phyloP scores from a whole-genome alignment of 1,284 basidiomycete species.

The Cystobasidiaceae sp. region DNA sequence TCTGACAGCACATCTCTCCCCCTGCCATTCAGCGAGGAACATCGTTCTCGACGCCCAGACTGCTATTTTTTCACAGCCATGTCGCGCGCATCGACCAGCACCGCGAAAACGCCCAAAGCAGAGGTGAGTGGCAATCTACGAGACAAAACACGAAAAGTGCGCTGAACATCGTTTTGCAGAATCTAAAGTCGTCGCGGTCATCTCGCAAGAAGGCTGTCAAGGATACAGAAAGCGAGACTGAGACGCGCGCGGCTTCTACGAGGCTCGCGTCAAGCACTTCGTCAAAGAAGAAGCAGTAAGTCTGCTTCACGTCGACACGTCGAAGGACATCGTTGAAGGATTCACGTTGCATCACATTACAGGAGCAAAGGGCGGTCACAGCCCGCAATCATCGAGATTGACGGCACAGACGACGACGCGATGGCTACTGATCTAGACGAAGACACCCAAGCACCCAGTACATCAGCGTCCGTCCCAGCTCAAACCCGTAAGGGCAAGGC shows the following conservation, averaged over 20 bases:
- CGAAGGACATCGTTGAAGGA: neutral
- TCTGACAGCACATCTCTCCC: neutral
- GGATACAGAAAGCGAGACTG: neutral
- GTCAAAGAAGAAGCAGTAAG: neutral
- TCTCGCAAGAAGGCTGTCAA: neutral
- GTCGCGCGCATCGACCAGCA: neutral
- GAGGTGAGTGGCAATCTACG: neutral
- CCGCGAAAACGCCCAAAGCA: neutral
- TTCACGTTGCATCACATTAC: neutral
- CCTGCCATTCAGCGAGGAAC: constrained; percentile 38
- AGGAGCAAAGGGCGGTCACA: neutral
- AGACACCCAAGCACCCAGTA: neutral
- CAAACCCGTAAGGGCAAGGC: neutral
- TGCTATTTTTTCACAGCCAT: constrained; percentile 43
- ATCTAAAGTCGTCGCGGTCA: neutral
- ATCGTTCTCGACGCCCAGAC: constrained; percentile 41
- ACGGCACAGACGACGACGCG: too few species aligned
- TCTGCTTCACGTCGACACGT: neutral
- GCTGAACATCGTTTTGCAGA: neutral
- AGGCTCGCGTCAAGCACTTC: neutral
- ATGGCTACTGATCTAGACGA: neutral
- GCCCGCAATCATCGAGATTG: neutral
- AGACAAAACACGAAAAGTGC: neutral
- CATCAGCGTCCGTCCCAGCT: neutral
- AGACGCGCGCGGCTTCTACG: neutral